Base-by-base conservation (phyloP, 2,329 filamentous ascomycete species). In the Fusarium continuum region DNA sequence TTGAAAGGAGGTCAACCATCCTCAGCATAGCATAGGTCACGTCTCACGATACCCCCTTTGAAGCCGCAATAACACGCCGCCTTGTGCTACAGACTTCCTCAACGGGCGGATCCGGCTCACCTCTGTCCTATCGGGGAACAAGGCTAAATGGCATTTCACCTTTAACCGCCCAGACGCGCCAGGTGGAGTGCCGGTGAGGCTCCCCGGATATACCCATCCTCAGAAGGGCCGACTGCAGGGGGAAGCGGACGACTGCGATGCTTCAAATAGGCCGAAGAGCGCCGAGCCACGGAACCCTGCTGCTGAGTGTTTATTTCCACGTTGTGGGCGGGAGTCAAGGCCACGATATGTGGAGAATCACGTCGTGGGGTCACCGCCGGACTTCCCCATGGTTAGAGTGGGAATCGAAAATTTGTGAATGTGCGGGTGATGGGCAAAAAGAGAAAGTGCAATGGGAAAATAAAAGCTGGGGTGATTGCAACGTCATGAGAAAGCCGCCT, bases 111-210 rank as follows among this genome's bases (percentile, higher is more conserved):
- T 16, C n/a, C 7, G 17, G 7, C 31, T 29, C 31, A 26, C 19
- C n/a, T 25, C 23, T 14, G 16, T 40, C 44, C 56, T 61, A 61
- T 61, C 44, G 40, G 51, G 56, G 50, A 36, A 44, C 26, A 56
- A 32, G 59, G 59, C 56, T 61, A 56, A 62, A 62, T 56, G 22
- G 11, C 22, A 11, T 19, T 38, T 26, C 11, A 23, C 11, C 48
- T 61, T 56, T 62, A 62, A n/a, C 59, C 59, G 59, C 22, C 22
- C 3, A 29, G 20, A 13, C 20, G 47, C 39, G 26, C n/a, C 31
- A 22, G 46, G 32, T 51, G 23, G 17, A 52, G 39, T 32, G n/a
- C n/a, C 35, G 17, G 55, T 35, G 28, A 44, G 36, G 29, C 29
- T 35, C 25, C 25, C 32, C 26, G 39, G 52, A 40, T 44, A 51